These are phyloP conservation scores for Pyronema omphalodes DNA, from an alignment of 495 filamentous ascomycete genomes.

Conservation along the genomic window DNA sequence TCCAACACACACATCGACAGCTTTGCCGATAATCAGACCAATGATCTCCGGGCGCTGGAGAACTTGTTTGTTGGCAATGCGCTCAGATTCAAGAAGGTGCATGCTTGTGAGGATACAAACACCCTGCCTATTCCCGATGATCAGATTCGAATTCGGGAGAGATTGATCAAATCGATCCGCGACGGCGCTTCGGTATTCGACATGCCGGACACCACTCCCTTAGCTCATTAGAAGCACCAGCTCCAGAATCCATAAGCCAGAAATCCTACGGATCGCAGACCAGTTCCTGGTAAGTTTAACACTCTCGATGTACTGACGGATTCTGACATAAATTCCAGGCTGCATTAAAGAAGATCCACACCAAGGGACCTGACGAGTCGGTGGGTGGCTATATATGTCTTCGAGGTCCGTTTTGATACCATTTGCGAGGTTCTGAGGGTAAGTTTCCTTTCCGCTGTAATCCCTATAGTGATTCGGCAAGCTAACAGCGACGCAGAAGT, in stretches of 20 bases:
- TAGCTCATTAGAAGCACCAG: background rate
- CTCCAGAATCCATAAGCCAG: background rate
- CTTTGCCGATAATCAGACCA: too few species aligned
- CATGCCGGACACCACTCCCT: background rate
- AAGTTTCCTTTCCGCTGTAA: background rate
- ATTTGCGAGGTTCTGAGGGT: conserved; percentile 1
- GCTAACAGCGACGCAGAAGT: conserved; percentile 4
- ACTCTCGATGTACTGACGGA: background rate
- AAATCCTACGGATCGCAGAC: background rate
- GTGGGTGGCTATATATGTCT: background rate
- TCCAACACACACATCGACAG: too few species aligned
- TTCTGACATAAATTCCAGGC: background rate
- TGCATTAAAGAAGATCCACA: background rate
- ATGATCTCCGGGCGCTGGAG: too few species aligned
- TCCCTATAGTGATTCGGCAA: background rate
- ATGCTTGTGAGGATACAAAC: background rate
- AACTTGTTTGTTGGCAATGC: too few species aligned
- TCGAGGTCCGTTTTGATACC: background rate
- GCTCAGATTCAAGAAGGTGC: too few species aligned
- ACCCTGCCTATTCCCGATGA: background rate
- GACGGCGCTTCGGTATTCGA: background rate
- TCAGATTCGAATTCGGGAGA: background rate
- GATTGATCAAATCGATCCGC: background rate
- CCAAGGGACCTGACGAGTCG: background rate
- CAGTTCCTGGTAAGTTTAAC: background rate